Percentiles rank a stretch among this genome's conserved stretches.
These are phyloP conservation scores for Platanthera zijinensis DNA, from an alignment of 106 monocot species.

Conservation along the genomic window DNA sequence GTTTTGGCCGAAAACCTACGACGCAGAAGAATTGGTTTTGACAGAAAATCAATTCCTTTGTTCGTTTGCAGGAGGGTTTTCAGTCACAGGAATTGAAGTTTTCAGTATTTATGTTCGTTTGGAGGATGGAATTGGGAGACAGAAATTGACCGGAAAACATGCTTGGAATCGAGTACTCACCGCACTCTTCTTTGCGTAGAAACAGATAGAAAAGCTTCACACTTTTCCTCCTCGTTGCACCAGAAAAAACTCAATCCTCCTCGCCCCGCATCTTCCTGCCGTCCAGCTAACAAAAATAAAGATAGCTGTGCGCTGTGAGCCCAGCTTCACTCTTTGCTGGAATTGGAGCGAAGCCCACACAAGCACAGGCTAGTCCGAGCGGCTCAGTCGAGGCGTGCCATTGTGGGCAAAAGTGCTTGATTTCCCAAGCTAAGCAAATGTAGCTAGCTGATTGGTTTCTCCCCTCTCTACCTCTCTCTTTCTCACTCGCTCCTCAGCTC, in stretches of 20 bases:
- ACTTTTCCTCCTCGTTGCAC: not conserved
- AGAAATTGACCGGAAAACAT: no score
- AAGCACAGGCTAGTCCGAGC: slow-evolving; percentile 1
- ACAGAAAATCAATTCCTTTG: no score
- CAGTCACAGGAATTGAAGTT: no score
- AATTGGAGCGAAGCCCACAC: slow-evolving; percentile 4
- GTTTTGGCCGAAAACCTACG: no score
- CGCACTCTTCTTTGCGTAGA: not conserved
- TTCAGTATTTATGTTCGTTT: no score
- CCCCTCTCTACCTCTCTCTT: not conserved
- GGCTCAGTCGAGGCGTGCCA: slow-evolving; percentile 6
- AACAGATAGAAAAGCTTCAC: not conserved
- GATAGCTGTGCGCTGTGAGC: not conserved
- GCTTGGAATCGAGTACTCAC: not conserved
- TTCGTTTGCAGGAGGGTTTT: no score
- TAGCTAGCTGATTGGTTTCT: not conserved
- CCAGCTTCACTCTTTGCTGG: not conserved
- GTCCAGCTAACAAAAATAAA: not conserved
- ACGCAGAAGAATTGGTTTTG: no score
- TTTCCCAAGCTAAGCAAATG: slow-evolving; percentile 5
- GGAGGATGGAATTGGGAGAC: no score
- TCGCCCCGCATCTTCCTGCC: not conserved
- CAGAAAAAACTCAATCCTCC: not conserved
- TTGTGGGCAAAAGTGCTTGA: not conserved
- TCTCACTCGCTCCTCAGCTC: not conserved